Evolutionary conservation across 306 rosid genomes (phyloP).

Genomic region (Cucurbita ficifolia): DNA sequence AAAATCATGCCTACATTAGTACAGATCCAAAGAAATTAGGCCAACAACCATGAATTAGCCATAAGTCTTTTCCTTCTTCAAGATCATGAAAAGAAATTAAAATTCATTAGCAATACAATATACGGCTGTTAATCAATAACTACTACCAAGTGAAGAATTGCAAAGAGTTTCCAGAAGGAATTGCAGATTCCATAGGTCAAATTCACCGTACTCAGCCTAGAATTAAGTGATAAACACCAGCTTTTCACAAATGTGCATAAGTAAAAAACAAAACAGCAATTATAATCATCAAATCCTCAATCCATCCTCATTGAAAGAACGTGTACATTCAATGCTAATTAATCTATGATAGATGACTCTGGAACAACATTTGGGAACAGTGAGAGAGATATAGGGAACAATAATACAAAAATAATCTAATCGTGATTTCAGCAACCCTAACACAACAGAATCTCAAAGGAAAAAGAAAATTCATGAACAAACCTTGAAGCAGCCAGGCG

Average conservation of each 20-base stretch:
- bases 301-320: background rate
- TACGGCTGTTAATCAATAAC: background rate
- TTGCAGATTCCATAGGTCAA: background rate
- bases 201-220: background rate
- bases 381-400: background rate
- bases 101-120: background rate
- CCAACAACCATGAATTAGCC: background rate
- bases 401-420: background rate
- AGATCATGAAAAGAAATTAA: too few species aligned
- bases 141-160: too few species aligned
- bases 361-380: background rate
- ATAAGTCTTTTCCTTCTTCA: too few species aligned
- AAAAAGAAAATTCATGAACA: background rate
- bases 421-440: background rate
- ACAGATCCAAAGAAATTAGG: background rate
- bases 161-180: background rate
- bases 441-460: background rate
- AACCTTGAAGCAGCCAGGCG: background rate
- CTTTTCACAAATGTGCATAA: background rate
- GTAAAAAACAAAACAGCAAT: background rate
- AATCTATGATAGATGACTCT: background rate
- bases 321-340: background rate
- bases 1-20: background rate
- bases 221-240: background rate
- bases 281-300: background rate